Base-by-base conservation (phyloP, 208 protist species). In the Porcisia deanei region DNA sequence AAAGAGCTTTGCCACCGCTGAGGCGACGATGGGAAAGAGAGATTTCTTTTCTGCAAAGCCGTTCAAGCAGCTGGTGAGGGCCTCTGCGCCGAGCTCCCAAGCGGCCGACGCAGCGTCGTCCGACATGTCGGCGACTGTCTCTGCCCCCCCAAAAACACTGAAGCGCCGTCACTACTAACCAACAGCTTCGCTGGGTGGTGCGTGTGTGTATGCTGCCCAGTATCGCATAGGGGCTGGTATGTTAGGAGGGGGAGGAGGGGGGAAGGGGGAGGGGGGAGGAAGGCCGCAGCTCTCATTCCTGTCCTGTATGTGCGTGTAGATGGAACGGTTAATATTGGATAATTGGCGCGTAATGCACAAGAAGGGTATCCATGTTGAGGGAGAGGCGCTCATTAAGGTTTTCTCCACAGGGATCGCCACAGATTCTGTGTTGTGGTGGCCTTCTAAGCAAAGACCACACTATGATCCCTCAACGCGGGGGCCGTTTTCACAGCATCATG, bases 111-210 rank as follows among this genome's bases (percentile, higher is more conserved):
- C 61, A 20, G 4, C 70, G 8, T 43, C 57, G 6, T 41, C 43
- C 4, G 58, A 37, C 39, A 45, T 16, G 55, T 14, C 65, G 5
- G 47, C 58, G 10, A 47, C 3, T 41, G 16, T 18, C 3, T 37
- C 25, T 47, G 14, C 70, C 2, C 49, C 68, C 2, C 81, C 81
- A 69, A 85, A 81, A 63, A 68, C 66, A 14, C 47, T 76, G 39
- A 65, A 68, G 49, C 77, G 77, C 22, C 77, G 65, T 10, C 66
- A 73, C 71, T 81, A 81, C 55, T 81, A 39, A 75, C 22, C 20
- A 7, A n/a, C 5, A 25, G n/a, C 2, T 12, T 49, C 39, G 25
- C 9, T 8, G 0, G 34, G n/a, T 7, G 3, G 45, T 25, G 18
- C 30, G 30, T 67, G 63, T 14, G 3, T 2, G 39, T 52, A 52